Evolutionary conservation across 2,329 filamentous ascomycete species (phyloP).

Genomic region (Xylariaceae sp.): DNA sequence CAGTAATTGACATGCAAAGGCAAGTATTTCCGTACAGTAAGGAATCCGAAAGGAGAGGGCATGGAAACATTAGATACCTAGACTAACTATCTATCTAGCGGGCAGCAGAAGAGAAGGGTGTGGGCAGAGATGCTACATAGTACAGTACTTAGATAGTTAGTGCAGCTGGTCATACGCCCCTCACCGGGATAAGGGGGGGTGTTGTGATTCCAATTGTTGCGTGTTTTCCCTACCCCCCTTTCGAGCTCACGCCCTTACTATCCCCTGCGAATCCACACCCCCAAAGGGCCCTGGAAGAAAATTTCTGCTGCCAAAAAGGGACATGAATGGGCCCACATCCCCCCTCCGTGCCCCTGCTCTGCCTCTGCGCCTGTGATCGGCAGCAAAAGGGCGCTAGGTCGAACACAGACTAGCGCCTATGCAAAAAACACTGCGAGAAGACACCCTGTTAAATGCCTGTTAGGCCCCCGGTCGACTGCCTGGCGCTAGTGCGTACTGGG

Average conservation of each 20-base stretch:
- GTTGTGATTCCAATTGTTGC: constrained; percentile 20
- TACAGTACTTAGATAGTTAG: background rate
- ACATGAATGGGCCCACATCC: constrained; percentile 9
- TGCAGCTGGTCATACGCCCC: constrained; percentile 19
- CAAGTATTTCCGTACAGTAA: background rate
- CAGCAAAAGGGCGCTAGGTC: constrained; percentile 26
- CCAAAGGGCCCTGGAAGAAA: constrained; percentile 1
- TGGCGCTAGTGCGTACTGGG: constrained; percentile 9
- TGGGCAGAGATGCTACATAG: constrained; percentile 7
- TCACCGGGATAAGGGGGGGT: constrained; percentile 11
- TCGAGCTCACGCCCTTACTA: constrained; percentile 2
- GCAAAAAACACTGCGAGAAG: constrained; percentile 26
- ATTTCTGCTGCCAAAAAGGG: constrained; percentile 18
- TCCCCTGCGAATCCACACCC: background rate
- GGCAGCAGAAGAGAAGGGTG: constrained; percentile 7
- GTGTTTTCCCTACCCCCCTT: constrained; percentile 13
- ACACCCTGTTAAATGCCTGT: constrained; percentile 10
- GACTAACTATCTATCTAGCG: background rate
- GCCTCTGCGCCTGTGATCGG: constrained; percentile 23
- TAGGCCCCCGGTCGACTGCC: constrained; percentile 3
- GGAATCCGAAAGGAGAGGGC: background rate
- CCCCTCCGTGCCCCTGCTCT: constrained; percentile 11
- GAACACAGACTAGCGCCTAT: constrained; percentile 25
- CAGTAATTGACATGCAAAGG: background rate
- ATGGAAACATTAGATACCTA: background rate